Conservation (phyloP, 1,284 basidiomycete species). For the Phellopilus nigrolimitatus region DNA sequence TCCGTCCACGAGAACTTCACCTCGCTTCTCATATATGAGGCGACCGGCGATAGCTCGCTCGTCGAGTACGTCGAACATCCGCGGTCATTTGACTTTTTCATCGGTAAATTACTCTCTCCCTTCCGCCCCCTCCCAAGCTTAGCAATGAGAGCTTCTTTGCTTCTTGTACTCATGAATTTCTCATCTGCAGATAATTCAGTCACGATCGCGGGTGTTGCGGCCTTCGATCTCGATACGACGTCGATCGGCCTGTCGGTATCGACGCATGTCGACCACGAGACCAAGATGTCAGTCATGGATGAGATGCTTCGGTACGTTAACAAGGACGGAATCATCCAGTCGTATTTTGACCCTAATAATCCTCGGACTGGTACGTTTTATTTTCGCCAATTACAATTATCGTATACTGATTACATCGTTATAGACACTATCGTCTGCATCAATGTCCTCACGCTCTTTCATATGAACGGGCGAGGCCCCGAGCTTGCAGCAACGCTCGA, state of each 20-base stretch:
- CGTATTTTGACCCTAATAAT: constrained; percentile 49
- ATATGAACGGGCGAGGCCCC: no score
- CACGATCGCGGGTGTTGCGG: constrained; percentile 40
- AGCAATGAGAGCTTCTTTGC: background rate
- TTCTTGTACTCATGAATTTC: no score
- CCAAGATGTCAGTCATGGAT: constrained; percentile 43
- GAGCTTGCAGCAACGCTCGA: no score
- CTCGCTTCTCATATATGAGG: constrained; percentile 53
- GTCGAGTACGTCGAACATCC: constrained; percentile 40
- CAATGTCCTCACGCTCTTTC: constrained; percentile 22
- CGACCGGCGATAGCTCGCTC: constrained; percentile 42
- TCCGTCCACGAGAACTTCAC: constrained; percentile 48
- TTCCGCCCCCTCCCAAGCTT: no score
- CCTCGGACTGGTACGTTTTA: constrained; percentile 36
- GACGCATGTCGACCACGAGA: no score
- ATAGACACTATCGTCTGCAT: constrained; percentile 22
- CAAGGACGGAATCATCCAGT: constrained; percentile 46
- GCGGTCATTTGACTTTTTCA: constrained; percentile 52
- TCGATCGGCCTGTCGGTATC: no score
- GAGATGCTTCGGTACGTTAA: constrained; percentile 48
- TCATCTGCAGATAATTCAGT: constrained; percentile 19
- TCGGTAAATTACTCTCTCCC: constrained; percentile 32
- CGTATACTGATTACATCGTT: background rate
- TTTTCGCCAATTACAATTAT: background rate
- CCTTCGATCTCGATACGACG: constrained; percentile 51